Evolutionary conservation across 2,329 filamentous ascomycete species (phyloP).

Genomic region (Aplosporella prunicola): DNA sequence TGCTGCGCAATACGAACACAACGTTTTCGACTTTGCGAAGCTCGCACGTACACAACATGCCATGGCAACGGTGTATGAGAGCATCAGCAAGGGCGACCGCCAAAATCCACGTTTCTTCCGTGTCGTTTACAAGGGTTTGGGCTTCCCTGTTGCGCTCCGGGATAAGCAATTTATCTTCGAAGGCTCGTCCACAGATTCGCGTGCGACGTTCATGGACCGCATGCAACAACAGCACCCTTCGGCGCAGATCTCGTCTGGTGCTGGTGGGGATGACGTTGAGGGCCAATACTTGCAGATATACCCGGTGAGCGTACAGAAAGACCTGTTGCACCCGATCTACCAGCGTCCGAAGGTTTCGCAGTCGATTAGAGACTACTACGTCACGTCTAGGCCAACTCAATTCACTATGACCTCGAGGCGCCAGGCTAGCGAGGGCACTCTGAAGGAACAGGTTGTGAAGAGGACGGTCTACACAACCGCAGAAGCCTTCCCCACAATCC

Average conservation of each 20-base stretch:
- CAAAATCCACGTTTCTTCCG: slow-evolving; percentile 80
- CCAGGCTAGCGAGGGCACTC: slow-evolving; percentile 54
- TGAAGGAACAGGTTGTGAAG: slow-evolving; percentile 67
- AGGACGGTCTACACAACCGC: slow-evolving; percentile 77
- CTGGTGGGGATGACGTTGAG: slow-evolving; percentile 69
- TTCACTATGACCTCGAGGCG: slow-evolving; percentile 72
- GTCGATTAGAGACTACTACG: slow-evolving; percentile 74
- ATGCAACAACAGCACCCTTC: slow-evolving; percentile 86
- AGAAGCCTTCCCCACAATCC: slow-evolving; percentile 82
- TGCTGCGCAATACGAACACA: slow-evolving; percentile 81
- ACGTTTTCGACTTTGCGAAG: slow-evolving; percentile 84
- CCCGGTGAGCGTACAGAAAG: slow-evolving; percentile 70
- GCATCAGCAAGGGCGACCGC: slow-evolving; percentile 71
- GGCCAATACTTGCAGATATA: slow-evolving; percentile 84
- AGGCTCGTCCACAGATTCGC: slow-evolving; percentile 64
- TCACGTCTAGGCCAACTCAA: slow-evolving; percentile 64
- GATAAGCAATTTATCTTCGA: slow-evolving; percentile 94
- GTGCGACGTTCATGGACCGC: slow-evolving; percentile 75
- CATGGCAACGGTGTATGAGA: slow-evolving; percentile 87
- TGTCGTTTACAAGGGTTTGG: slow-evolving; percentile 79
- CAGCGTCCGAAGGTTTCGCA: slow-evolving; percentile 78
- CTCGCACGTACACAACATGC: slow-evolving; percentile 80
- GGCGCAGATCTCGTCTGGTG: slow-evolving; percentile 66
- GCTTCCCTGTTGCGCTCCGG: slow-evolving; percentile 69
- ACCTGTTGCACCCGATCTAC: slow-evolving; percentile 73